These are phyloP conservation scores for Plasmodium billcollinsi DNA, from an alignment of 169 alveolate genomes.

Conservation along the genomic window DNA sequence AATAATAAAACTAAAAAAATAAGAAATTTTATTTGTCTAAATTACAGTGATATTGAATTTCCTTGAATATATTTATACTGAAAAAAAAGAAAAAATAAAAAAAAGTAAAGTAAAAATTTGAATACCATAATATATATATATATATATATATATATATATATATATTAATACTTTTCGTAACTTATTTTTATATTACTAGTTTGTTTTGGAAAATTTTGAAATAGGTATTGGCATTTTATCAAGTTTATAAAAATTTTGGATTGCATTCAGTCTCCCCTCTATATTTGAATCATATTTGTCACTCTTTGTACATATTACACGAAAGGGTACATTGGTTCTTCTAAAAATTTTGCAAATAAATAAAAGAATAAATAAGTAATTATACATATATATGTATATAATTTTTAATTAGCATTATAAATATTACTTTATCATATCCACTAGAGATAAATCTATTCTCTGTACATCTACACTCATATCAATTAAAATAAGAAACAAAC, in stretches of 20 bases:
- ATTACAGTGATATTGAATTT: slow-evolving; percentile 70
- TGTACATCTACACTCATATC: slow-evolving; percentile 75
- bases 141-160: neutral
- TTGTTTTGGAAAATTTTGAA: slow-evolving; percentile 58
- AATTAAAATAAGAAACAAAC: slow-evolving; percentile 47
- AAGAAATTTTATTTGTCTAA: slow-evolving; percentile 22
- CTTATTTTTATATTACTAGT: slow-evolving; percentile 32
- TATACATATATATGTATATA: neutral
- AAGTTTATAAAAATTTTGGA: slow-evolving; percentile 48
- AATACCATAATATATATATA: slow-evolving; percentile 3
- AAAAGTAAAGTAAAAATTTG: neutral
- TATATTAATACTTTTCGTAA: neutral
- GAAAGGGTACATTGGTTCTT: slow-evolving; percentile 41
- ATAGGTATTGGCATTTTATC: slow-evolving; percentile 51
- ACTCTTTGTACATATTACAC: slow-evolving; percentile 62
- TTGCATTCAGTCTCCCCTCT: slow-evolving; percentile 44
- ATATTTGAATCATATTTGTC: slow-evolving; percentile 29
- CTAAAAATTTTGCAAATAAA: slow-evolving; percentile 3
- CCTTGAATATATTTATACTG: slow-evolving; percentile 64
- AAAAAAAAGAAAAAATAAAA: slow-evolving; percentile 6
- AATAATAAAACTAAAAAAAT: neutral
- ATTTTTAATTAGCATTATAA: slow-evolving; percentile 1
- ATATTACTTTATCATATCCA: slow-evolving; percentile 32
- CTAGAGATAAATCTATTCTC: slow-evolving; percentile 35
- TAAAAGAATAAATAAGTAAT: neutral